These are phyloP conservation scores for Cryptosporidium felis DNA, from an alignment of 169 alveolate genomes.

Conservation along the genomic window DNA sequence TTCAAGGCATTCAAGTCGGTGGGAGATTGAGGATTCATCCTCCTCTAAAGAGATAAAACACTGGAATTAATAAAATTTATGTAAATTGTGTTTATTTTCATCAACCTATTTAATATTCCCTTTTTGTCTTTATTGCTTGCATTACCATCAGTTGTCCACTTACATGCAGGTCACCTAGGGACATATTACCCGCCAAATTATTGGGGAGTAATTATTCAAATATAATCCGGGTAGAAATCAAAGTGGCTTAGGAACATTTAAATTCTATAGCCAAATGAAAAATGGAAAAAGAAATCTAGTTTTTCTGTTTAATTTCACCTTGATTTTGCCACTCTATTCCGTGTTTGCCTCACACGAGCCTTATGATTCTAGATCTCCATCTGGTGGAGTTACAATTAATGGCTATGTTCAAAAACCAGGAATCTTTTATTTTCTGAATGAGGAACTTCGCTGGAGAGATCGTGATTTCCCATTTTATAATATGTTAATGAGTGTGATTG, in stretches of 20 bases:
- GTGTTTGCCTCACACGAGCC: background rate
- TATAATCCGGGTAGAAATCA: background rate
- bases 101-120: background rate
- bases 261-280: background rate
- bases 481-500: constrained; percentile 39
- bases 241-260: too few relatives aligned
- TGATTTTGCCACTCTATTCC: background rate
- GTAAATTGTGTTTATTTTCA: background rate
- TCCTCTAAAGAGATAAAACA: background rate
- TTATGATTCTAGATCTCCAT: constrained; percentile 39
- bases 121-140: constrained; percentile 1
- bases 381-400: constrained; percentile 55
- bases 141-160: constrained; percentile 51
- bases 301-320: too few relatives aligned
- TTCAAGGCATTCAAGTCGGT: background rate
- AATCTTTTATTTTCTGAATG: constrained; percentile 48
- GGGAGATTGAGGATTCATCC: too few relatives aligned
- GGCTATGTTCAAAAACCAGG: constrained; percentile 68
- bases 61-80: background rate
- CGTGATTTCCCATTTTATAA: constrained; percentile 60
- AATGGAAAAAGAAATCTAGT: too few relatives aligned
- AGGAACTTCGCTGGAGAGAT: constrained; percentile 70
- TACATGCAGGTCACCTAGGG: constrained; percentile 49
- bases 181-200: constrained; percentile 48
- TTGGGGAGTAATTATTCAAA: background rate